A percentile compares a stretch with the other conserved stretches of the same genome.
These are phyloP conservation scores for Luvunga scandens DNA, from an alignment of 345 rosid species.

Conservation along the genomic window DNA sequence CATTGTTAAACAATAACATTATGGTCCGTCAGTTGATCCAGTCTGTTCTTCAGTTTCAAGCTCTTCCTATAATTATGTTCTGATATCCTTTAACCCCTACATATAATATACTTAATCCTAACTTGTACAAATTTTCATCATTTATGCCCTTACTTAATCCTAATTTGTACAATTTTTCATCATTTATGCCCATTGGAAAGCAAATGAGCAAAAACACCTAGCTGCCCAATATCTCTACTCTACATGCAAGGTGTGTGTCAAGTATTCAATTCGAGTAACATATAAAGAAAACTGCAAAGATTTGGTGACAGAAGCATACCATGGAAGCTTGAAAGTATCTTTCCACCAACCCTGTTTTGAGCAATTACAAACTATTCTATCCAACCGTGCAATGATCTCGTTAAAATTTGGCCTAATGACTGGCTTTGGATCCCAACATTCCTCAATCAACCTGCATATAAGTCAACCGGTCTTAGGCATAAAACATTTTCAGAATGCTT, in stretches of 20 bases:
- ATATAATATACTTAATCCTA: background rate
- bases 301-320: conserved; percentile 47
- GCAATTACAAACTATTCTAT: conserved; percentile 60
- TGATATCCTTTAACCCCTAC: background rate
- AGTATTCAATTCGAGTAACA: background rate
- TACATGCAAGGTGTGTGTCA: background rate
- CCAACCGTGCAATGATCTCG: conserved; percentile 78
- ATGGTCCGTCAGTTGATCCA: background rate
- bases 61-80: background rate
- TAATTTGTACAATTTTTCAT: background rate
- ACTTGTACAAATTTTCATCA: background rate
- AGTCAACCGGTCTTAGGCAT: background rate
- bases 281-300: background rate
- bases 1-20: background rate
- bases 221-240: too few species aligned
- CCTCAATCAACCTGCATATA: conserved; percentile 73
- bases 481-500: too few species aligned
- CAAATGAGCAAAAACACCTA: background rate
- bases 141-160: background rate
- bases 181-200: too few species aligned
- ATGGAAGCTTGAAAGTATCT: conserved; percentile 90
- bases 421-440: conserved; percentile 78
- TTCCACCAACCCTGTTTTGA: conserved; percentile 96
- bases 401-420: conserved; percentile 66
- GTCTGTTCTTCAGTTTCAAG: background rate